Evolutionary conservation across 768 basidiomycete genomes (phyloP).

Genomic region (Cyclocybe aegerita): DNA sequence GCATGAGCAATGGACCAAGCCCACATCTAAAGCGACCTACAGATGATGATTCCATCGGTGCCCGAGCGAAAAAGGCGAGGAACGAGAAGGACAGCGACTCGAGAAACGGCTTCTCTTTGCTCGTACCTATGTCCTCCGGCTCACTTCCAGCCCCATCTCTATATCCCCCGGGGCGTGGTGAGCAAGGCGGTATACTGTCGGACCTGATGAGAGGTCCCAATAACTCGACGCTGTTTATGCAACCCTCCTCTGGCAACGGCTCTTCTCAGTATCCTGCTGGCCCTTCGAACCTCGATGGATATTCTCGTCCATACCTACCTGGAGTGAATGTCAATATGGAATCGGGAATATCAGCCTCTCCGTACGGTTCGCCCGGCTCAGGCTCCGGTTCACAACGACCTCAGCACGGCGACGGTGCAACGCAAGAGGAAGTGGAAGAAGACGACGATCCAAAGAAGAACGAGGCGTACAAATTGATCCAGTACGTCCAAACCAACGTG

Average conservation of each 20-base stretch:
- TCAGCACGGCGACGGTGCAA: conserved; percentile 23
- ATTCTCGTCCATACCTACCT: conserved; percentile 52
- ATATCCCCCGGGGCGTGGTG: conserved; percentile 45
- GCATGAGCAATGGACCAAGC: conserved; percentile 10
- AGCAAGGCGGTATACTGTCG: conserved; percentile 52
- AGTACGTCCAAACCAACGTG: conserved; percentile 41
- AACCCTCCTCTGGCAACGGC: conserved; percentile 38
- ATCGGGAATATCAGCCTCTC: conserved; percentile 46
- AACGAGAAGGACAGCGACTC: conserved; percentile 38
- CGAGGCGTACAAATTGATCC: conserved; percentile 82
- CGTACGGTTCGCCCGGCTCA: conserved; percentile 39
- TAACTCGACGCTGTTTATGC: conserved; percentile 64
- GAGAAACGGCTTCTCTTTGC: conserved; percentile 53
- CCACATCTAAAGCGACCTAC: conserved; percentile 51
- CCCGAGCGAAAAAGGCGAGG: conserved; percentile 54
- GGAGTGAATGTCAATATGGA: conserved; percentile 61
- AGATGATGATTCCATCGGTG: conserved; percentile 41
- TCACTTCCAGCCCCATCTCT: conserved; percentile 35
- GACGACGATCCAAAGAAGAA: conserved; percentile 71
- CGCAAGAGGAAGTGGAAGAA: conserved; percentile 51
- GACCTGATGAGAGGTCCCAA: conserved; percentile 56
- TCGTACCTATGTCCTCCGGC: conserved; percentile 49
- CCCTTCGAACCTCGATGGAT: conserved; percentile 37
- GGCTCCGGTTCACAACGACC: conserved; percentile 32
- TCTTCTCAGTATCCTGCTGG: conserved; percentile 42